These are phyloP conservation scores for Madurella mycetomatis DNA, from an alignment of 2,329 filamentous ascomycete genomes.

Conservation along the genomic window DNA sequence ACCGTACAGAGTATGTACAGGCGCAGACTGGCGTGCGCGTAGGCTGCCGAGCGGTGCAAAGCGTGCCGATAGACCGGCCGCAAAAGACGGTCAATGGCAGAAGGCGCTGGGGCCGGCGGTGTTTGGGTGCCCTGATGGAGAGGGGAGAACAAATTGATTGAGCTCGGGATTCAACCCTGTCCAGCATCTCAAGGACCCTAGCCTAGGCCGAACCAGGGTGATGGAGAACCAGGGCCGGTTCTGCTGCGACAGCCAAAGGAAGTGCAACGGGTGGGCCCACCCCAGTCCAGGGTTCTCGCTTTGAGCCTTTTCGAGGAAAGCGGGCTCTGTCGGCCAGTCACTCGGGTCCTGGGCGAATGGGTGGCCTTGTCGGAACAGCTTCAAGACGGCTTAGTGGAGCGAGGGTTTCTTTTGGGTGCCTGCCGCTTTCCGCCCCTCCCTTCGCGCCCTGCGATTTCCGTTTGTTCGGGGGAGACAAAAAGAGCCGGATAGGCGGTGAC, in stretches of 20 bases:
- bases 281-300: background rate
- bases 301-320: slow-evolving; percentile 4
- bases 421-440: background rate
- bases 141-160: slow-evolving; percentile 20
- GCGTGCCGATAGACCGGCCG: slow-evolving; percentile 8
- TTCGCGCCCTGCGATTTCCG: background rate
- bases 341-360: slow-evolving; percentile 12
- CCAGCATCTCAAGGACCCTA: slow-evolving; percentile 22
- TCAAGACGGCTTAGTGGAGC: background rate
- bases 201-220: slow-evolving; percentile 18
- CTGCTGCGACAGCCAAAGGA: slow-evolving; percentile 20
- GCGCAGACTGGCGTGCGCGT: slow-evolving; percentile 6
- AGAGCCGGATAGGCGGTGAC: slow-evolving; percentile 13
- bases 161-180: slow-evolving; percentile 15
- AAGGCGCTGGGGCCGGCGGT: slow-evolving; percentile 13
- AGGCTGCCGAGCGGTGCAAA: slow-evolving; percentile 8
- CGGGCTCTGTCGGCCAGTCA: background rate
- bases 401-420: background rate
- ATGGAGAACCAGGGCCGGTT: slow-evolving; percentile 18
- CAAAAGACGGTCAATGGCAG: slow-evolving; percentile 20
- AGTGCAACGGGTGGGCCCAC: slow-evolving; percentile 18
- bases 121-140: slow-evolving; percentile 12
- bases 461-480: slow-evolving; percentile 4
- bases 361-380: slow-evolving; percentile 2
- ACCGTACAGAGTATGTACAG: background rate